These are phyloP conservation scores for Penicillium coffeae DNA, from an alignment of 495 filamentous ascomycete species.

Conservation along the genomic window DNA sequence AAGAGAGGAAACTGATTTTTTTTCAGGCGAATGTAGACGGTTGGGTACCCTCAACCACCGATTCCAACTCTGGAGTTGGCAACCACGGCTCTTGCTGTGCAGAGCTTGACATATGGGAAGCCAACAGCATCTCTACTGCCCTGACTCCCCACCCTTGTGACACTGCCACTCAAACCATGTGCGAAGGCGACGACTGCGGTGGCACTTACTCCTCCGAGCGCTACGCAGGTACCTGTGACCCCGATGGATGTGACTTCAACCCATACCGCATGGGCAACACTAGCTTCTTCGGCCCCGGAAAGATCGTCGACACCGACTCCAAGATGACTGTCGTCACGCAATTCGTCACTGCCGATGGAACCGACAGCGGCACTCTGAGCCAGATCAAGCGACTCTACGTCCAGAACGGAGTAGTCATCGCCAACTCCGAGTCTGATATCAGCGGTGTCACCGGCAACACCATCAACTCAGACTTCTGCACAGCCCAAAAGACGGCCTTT, in stretches of 20 bases:
- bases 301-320: slow-evolving; percentile 59
- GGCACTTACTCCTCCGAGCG: slow-evolving; percentile 40
- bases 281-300: slow-evolving; percentile 58
- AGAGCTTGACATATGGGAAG: slow-evolving; percentile 73
- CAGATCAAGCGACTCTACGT: slow-evolving; percentile 72
- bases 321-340: slow-evolving; percentile 68
- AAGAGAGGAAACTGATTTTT: slow-evolving; percentile 11
- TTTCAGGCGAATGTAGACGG: slow-evolving; percentile 49
- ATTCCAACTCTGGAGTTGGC: slow-evolving; percentile 57
- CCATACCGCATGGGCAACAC: slow-evolving; percentile 61
- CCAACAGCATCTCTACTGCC: slow-evolving; percentile 57
- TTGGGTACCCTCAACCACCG: slow-evolving; percentile 55
- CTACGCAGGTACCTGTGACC: slow-evolving; percentile 62
- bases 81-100: slow-evolving; percentile 64
- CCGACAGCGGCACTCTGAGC: slow-evolving; percentile 48
- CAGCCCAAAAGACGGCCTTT: slow-evolving; percentile 55
- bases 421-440: slow-evolving; percentile 53
- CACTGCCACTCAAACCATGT: slow-evolving; percentile 51
- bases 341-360: slow-evolving; percentile 58
- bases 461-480: slow-evolving; percentile 61
- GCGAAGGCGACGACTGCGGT: slow-evolving; percentile 54
- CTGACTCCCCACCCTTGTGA: slow-evolving; percentile 64
- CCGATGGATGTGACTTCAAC: slow-evolving; percentile 80
- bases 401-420: slow-evolving; percentile 61
- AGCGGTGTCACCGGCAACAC: slow-evolving; percentile 50